Evolutionary conservation across 2,329 filamentous ascomycete genomes (phyloP).

Genomic region (Colletotrichum limetticola): DNA sequence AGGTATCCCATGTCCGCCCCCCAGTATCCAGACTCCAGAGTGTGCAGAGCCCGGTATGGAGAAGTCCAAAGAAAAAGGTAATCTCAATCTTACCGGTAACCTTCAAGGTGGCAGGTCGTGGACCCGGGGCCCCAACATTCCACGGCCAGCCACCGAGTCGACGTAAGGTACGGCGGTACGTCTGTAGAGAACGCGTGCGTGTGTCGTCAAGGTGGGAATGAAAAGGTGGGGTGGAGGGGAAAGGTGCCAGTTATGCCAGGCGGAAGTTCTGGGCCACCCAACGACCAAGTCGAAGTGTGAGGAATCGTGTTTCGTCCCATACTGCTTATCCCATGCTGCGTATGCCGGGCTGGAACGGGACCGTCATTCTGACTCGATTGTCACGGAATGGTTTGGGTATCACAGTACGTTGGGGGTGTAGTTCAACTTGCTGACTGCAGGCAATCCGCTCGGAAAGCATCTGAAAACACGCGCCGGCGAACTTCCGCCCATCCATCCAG

Average conservation of each 20-base stretch:
- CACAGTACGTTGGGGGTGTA: neutral
- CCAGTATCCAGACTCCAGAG: too few relatives aligned
- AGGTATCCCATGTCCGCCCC: too few relatives aligned
- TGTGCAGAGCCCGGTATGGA: neutral
- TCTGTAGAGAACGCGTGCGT: neutral
- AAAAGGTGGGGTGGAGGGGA: neutral
- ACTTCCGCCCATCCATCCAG: conserved; percentile 4
- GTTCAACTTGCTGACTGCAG: neutral
- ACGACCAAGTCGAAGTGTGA: neutral
- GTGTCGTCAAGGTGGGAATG: conserved; percentile 21
- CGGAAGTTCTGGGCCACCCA: conserved; percentile 1
- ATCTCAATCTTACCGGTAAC: neutral
- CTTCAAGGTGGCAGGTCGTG: conserved; percentile 18
- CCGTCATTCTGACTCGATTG: conserved; percentile 20
- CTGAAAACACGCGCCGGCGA: neutral
- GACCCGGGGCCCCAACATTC: conserved; percentile 1
- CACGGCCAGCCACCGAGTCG: neutral
- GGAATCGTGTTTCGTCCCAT: conserved; percentile 7
- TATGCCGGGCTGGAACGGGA: conserved; percentile 4
- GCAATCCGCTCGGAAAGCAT: neutral
- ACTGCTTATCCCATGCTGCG: too few relatives aligned
- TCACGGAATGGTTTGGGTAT: neutral
- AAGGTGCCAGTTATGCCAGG: neutral
- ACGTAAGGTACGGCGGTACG: neutral
- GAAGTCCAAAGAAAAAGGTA: neutral